A percentile compares a stretch with the other conserved stretches of the same genome.
Conservation (phyloP, 2,329 filamentous ascomycete genomes). For the Cladophialophora exuberans region DNA sequence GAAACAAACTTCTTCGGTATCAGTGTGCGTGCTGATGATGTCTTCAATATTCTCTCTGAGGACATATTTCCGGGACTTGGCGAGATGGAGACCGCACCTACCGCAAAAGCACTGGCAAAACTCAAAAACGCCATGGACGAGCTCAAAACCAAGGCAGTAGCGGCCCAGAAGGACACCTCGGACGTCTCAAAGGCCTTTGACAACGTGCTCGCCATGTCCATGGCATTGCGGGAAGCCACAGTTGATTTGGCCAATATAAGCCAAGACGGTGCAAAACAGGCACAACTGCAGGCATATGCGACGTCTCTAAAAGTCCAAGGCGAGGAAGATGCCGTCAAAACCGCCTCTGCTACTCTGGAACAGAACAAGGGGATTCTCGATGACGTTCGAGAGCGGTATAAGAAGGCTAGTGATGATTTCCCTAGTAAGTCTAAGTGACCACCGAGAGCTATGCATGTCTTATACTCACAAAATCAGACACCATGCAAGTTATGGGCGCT, state of each 20-base stretch:
- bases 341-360: not conserved
- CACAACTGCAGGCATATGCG: not conserved
- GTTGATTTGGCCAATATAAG: not conserved
- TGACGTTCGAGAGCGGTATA: not conserved
- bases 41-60: not conserved
- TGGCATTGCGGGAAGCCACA: not conserved
- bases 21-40: not conserved
- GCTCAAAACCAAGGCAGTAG: not conserved
- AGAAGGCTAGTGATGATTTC: slow-evolving; percentile 1
- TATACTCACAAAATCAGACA: not conserved
- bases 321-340: not conserved
- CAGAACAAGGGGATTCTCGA: not conserved
- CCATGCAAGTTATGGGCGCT: not conserved
- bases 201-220: not conserved
- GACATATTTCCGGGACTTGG: not conserved
- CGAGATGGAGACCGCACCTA: not conserved
- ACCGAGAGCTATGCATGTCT: not conserved
- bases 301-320: not conserved
- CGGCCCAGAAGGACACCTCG: not conserved
- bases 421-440: not conserved
- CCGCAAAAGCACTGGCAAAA: not conserved
- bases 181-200: not conserved
- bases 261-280: not conserved
- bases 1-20: not conserved
- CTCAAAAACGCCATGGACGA: not conserved